Evolutionary conservation across 2,329 filamentous ascomycete species (phyloP), one percentile per base, ranked within the genome.

Genomic region (Pyrenophora tritici-repentis): DNA sequence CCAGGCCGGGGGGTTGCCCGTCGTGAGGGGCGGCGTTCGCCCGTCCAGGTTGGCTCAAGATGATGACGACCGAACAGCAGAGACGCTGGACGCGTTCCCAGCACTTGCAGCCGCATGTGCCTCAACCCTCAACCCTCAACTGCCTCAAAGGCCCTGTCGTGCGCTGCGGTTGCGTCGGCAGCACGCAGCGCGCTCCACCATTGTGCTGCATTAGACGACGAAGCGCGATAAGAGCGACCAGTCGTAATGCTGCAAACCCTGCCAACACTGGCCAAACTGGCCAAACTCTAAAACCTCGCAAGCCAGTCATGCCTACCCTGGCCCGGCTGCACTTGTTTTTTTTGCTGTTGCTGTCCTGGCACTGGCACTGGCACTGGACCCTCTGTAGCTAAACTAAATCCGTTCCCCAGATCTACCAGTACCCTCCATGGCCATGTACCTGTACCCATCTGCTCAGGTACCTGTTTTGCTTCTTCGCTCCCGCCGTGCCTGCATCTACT

Each of bases 371-470:
- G n/a, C n/a, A n/a, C n/a, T 38, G 35, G 26, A 22, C 53, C 44
- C 46, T 44, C 52, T 32, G 37, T 38, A 33, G 14, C 42, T 47
- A 44, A 48, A 56, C 42, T 47, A 44, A 48, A 56, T 53, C 60
- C 61, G 45, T 59, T 66, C 66, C 66, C 66, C 66, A 68, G 66
- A 67, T 66, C 62, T 60, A 49, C 58, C 36, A 29, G 26, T 13
- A 29, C 26, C 9, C 26, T 29, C 26, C 2, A 29, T 29, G 9
- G 24, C 32, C 44, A 41, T 34, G 35, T 37, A 40, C 37, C 32
- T 37, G 17, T 20, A 20, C 18, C 18, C 18, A 20, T 20, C 18
- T 20, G 18, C 18, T 20, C 18, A 20, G 18, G 18, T 20, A 20
- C 18, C 18, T 20, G 18, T 20, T 56, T 63, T 66, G 59, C 59